Base-by-base conservation (phyloP, 106 monocot genomes). In the Dioscorea alata region DNA sequence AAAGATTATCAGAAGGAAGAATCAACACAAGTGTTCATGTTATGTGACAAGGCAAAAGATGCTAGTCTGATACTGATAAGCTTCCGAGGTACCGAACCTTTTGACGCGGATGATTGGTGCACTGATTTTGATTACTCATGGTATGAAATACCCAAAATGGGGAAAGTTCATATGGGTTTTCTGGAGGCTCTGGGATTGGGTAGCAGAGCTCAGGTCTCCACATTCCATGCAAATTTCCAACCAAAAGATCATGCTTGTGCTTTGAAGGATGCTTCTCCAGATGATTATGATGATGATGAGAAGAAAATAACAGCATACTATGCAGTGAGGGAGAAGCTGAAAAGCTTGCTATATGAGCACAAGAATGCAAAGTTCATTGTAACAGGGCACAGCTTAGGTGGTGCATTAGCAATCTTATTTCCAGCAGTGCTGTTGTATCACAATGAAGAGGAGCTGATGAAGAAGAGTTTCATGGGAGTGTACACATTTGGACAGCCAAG, bases 351-450 rank as follows among this genome's bases (percentile, higher is more conserved):
- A 4, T 33, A 18, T 17, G 23, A 64, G 61, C 58, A 82, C 70
- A 31, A 48, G 60, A 71, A 60, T 15, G 84, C 84, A 9, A 79
- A 76, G 51, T 71, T 88, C 23, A 13, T 88, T 24, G 70, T 88
- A 4, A 85, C 88, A 13, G 84, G 84, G 22, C 88, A 88, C 56
- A 85, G 88, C 75, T 65, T 85, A 10, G 88, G 88, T 4, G 88
- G 76, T 15, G 88, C 82, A 23, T 70, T 88, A 13, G 88, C 84
- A 13, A 63, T 76, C 25, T 66, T 84, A 13, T 79, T 88, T 50
- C 82, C 84, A 21, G 63, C 79, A 5, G 42, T 85, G 20, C 73
- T 89, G 52, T 7, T 67, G 56, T 69, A 69, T 7, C 78, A 88
- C 60, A 56, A 71, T 28, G 75, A 89, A 69, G 52, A 73, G 4